A percentile compares a stretch with the other conserved stretches of the same genome.
phyloP scores from a whole-genome alignment of 805 yeast genomes.

The Tetrapisispora fleetii region DNA sequence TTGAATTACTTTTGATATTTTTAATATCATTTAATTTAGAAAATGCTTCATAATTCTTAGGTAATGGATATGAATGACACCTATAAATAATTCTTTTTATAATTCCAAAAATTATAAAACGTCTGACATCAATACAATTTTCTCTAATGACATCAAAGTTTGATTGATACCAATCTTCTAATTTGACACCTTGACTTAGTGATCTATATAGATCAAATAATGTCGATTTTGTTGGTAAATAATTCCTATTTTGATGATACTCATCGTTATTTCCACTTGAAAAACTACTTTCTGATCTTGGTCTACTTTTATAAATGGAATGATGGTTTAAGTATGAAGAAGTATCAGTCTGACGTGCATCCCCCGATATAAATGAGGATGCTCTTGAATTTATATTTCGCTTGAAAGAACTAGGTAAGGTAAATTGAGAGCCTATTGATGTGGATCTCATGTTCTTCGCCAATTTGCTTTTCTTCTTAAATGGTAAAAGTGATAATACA shows the following conservation, averaged over 20 bases:
- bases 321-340: slow-evolving; percentile 3
- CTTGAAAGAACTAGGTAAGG: slow-evolving; percentile 12
- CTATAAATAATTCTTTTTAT: slow-evolving; percentile 74
- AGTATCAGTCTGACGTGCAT: slow-evolving; percentile 4
- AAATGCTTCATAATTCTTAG: slow-evolving; percentile 20
- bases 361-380: neutral
- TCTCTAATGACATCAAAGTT: slow-evolving; percentile 43
- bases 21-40: slow-evolving; percentile 8
- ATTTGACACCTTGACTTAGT: slow-evolving; percentile 64
- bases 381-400: slow-evolving; percentile 7
- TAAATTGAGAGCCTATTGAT: slow-evolving; percentile 3
- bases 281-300: slow-evolving; percentile 14
- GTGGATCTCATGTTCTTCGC: neutral
- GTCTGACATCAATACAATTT: slow-evolving; percentile 63
- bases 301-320: neutral
- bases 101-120: slow-evolving; percentile 81
- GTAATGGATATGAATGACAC: slow-evolving; percentile 65
- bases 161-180: slow-evolving; percentile 74
- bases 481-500: slow-evolving; percentile 25
- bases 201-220: slow-evolving; percentile 68
- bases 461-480: slow-evolving; percentile 9
- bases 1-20: slow-evolving; percentile 11
- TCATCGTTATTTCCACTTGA: slow-evolving; percentile 9
- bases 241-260: slow-evolving; percentile 2
- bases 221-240: slow-evolving; percentile 51